phyloP scores from a whole-genome alignment of 805 yeast genomes.

The Clavispora fructus region DNA sequence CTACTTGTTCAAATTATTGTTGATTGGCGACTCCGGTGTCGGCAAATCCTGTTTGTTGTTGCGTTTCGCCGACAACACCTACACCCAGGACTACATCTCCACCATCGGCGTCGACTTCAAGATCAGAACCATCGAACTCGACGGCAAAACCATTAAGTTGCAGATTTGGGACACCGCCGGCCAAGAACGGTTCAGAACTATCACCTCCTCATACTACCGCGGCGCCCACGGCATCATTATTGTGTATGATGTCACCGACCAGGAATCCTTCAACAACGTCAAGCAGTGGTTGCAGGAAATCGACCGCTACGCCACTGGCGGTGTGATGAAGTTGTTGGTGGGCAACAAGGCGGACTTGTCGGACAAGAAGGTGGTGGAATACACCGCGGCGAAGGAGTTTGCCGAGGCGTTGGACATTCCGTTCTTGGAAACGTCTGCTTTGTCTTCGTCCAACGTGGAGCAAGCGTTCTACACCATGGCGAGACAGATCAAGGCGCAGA shows the following conservation, averaged over 20 bases:
- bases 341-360: conserved; percentile 95
- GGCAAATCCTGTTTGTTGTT: conserved; percentile 94
- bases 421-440: conserved; percentile 93
- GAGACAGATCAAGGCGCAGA: conserved; percentile 93
- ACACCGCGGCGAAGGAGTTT: conserved; percentile 93
- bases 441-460: conserved; percentile 93
- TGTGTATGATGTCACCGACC: conserved; percentile 97
- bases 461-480: conserved; percentile 99
- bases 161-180: conserved; percentile 99
- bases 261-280: conserved; percentile 91
- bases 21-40: conserved; percentile 98
- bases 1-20: conserved; percentile 86
- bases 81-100: conserved; percentile 93
- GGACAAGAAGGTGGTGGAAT: conserved; percentile 93
- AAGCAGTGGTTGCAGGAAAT: conserved; percentile 98
- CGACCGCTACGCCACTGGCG: conserved; percentile 96
- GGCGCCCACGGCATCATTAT: conserved; percentile 98
- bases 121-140: conserved; percentile 85
- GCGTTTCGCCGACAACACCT: conserved; percentile 95
- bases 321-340: conserved; percentile 90
- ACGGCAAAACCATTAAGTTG: conserved; percentile 93
- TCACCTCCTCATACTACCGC: conserved; percentile 94
- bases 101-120: conserved; percentile 97
- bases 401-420: conserved; percentile 94
- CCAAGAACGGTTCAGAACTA: conserved; percentile 96